These are phyloP conservation scores for Wickerhamiella azyma DNA, from an alignment of 805 yeast species.

Conservation along the genomic window DNA sequence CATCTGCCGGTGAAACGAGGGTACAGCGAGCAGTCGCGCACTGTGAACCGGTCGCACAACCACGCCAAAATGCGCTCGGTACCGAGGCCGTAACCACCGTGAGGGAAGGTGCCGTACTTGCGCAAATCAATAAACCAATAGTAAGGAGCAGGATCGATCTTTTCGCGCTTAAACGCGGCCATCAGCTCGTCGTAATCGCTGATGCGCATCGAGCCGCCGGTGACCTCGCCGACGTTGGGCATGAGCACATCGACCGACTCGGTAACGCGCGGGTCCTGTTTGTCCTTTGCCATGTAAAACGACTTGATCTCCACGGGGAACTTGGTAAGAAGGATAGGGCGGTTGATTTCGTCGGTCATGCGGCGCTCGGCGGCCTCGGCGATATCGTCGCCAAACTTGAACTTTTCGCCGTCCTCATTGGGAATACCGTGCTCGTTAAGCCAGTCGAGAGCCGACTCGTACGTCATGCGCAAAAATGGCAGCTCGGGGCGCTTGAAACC, in stretches of 20 bases:
- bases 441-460: conserved; percentile 88
- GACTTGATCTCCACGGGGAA: conserved; percentile 97
- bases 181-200: conserved; percentile 64
- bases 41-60: conserved; percentile 96
- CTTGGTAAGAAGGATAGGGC: conserved; percentile 79
- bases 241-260: conserved; percentile 96
- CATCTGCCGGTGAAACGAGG: conserved; percentile 98
- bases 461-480: conserved; percentile 87
- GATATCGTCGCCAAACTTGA: conserved; percentile 96
- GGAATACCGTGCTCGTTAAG: conserved; percentile 86
- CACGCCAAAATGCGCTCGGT: conserved; percentile 97
- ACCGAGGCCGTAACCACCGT: conserved; percentile 98
- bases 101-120: conserved; percentile 94
- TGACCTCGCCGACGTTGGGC: conserved; percentile 98
- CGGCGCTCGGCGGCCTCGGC: conserved; percentile 99
- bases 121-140: conserved; percentile 96
- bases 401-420: conserved; percentile 87
- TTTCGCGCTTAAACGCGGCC: conserved; percentile 88
- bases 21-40: conserved; percentile 92
- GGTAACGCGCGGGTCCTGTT: conserved; percentile 85
- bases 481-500: conserved; percentile 62
- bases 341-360: conserved; percentile 91
- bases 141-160: conserved; percentile 66
- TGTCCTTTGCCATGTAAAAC: conserved; percentile 91
- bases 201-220: conserved; percentile 99